phyloP scores from a whole-genome alignment of 108 stramenopile genomes.

The Pinguiococcus pyrenoidosus region DNA sequence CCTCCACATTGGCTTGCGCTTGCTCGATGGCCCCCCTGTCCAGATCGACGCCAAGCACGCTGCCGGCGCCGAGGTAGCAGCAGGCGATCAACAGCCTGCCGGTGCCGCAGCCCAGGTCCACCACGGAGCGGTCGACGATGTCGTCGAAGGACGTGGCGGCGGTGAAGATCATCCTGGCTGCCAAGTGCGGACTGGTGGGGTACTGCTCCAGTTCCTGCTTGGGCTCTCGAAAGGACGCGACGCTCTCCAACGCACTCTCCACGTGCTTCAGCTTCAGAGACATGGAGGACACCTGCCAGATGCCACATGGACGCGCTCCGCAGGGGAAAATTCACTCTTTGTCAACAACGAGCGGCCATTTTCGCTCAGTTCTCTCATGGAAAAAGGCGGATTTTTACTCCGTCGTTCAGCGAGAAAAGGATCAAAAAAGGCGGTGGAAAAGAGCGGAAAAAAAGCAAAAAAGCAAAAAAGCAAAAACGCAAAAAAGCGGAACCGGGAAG shows the following conservation, averaged over 20 bases:
- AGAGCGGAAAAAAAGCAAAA: no score
- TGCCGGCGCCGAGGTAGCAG: constrained; percentile 51
- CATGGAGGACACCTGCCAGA: no score
- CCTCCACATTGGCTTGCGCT: constrained; percentile 30
- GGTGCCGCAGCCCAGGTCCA: constrained; percentile 88
- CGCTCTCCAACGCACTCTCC: constrained; percentile 61
- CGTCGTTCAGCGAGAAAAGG: no score
- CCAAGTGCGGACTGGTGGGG: constrained; percentile 62
- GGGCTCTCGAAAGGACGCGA: constrained; percentile 51
- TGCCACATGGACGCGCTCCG: no score
- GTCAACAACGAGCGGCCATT: no score
- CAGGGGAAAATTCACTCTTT: no score
- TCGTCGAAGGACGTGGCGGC: constrained; percentile 40
- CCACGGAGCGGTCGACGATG: constrained; percentile 37
- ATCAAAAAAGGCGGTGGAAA: no score
- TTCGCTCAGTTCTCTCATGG: no score
- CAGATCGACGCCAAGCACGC: constrained; percentile 60
- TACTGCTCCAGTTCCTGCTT: constrained; percentile 73
- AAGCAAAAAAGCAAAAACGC: no score
- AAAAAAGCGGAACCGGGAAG: no score
- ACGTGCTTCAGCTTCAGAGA: constrained; percentile 85
- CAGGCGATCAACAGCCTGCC: constrained; percentile 68
- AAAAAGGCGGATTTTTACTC: no score
- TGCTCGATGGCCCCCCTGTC: constrained; percentile 57
- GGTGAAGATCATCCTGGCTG: constrained; percentile 53